Evolutionary conservation across 768 basidiomycete genomes (phyloP), one percentile per base, ranked within the genome.

Genomic region (Panellus pusillus): DNA sequence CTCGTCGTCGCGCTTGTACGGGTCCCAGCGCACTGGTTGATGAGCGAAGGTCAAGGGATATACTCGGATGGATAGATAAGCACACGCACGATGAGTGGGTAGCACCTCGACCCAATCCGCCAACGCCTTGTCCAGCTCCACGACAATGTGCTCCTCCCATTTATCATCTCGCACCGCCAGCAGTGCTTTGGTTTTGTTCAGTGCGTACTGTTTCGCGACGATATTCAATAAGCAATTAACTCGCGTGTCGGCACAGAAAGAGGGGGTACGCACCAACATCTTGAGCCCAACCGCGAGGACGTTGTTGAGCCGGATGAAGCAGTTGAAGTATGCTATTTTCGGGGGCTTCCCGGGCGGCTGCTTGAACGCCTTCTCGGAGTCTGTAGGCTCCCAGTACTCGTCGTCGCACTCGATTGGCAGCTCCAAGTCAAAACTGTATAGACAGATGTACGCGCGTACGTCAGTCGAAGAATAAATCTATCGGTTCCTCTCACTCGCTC

Each of bases 391-490:
- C 88, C 89, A 92, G 58, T 83, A 89, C 63, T 86, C 85, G 60
- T 89, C 87, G 59, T 81, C 79, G 44, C 84, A 83, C 52, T 78
- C 78, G 2, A 84, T 69, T 0, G 79, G 80, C 1, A 83, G 68
- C 49, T 90, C 89, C 9, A 86, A 70, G 60, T 92, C 89, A 62
- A 89, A 85, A 61, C 88, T 89, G 52, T n/a, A n/a, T n/a, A n/a
- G n/a, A n/a, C n/a, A n/a, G n/a, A n/a, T n/a, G n/a, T n/a, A n/a
- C n/a, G n/a, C n/a, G n/a, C n/a, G n/a, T n/a, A n/a, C n/a, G n/a
- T n/a, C n/a, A n/a, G n/a, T n/a, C n/a, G n/a, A n/a, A n/a, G n/a
- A n/a, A n/a, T n/a, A n/a, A n/a, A n/a, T n/a, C n/a, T n/a, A n/a
- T n/a, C n/a, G n/a, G n/a, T n/a, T n/a, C n/a, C n/a, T n/a, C n/a